phyloP scores from a whole-genome alignment of 2,329 filamentous ascomycete genomes.

The Penicillium sp. region DNA sequence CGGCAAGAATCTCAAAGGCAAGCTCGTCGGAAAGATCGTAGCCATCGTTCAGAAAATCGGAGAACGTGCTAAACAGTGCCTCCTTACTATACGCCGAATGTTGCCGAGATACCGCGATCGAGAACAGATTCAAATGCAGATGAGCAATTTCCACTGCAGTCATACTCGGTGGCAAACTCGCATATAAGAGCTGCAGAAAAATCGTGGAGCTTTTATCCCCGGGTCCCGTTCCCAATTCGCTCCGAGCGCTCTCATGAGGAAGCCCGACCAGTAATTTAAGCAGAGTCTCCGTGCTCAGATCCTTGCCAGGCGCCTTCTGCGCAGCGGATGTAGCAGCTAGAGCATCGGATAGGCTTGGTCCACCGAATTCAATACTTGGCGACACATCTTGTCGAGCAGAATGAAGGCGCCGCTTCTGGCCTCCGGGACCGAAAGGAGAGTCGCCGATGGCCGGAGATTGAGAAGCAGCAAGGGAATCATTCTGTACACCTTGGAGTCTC shows the following conservation, averaged over 20 bases:
- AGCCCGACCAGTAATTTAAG: slow-evolving; percentile 28
- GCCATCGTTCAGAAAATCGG: slow-evolving; percentile 32
- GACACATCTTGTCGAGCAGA: slow-evolving; percentile 10
- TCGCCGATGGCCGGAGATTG: slow-evolving; percentile 14
- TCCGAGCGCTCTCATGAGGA: slow-evolving; percentile 27
- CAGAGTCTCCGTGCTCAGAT: slow-evolving; percentile 19
- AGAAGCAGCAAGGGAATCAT: slow-evolving; percentile 16
- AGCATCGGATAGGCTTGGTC: slow-evolving; percentile 1
- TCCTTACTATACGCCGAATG: slow-evolving; percentile 38
- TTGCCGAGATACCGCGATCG: slow-evolving; percentile 35
- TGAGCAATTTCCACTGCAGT: slow-evolving; percentile 29
- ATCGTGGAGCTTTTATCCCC: slow-evolving; percentile 38
- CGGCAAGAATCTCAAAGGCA: slow-evolving; percentile 35
- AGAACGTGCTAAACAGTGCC: slow-evolving; percentile 31
- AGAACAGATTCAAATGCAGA: slow-evolving; percentile 34
- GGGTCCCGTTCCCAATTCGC: slow-evolving; percentile 35
- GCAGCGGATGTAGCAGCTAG: background rate
- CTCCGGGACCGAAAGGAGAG: slow-evolving; percentile 21
- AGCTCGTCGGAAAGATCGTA: slow-evolving; percentile 33
- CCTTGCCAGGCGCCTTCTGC: slow-evolving; percentile 4
- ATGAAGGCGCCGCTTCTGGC: slow-evolving; percentile 29
- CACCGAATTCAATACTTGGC: background rate
- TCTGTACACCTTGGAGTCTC: slow-evolving; percentile 29
- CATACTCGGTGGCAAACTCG: slow-evolving; percentile 24
- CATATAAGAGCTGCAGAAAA: slow-evolving; percentile 42